Conservation (phyloP, 257 asterid species). For the Solanum clarkiae region DNA sequence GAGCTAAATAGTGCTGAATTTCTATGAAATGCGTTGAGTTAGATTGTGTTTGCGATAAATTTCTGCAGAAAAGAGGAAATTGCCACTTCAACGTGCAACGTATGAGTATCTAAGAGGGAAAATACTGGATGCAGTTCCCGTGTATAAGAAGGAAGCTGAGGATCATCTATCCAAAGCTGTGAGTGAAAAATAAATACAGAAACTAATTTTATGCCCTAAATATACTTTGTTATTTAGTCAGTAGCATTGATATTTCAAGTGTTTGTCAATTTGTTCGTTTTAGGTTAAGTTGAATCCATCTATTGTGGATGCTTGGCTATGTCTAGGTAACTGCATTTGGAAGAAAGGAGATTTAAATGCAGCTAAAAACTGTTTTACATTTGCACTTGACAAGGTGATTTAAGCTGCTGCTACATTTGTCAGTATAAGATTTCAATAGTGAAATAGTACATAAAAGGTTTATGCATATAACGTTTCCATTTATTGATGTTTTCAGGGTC, state of each 20-base stretch:
- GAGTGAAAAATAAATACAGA: slow-evolving; percentile 10
- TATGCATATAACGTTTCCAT: not conserved
- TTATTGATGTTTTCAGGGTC: slow-evolving; percentile 40
- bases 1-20: not conserved
- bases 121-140: slow-evolving; percentile 65
- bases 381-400: slow-evolving; percentile 79
- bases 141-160: slow-evolving; percentile 83
- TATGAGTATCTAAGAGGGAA: slow-evolving; percentile 82
- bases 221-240: not conserved
- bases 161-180: slow-evolving; percentile 95
- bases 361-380: slow-evolving; percentile 73
- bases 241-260: not conserved
- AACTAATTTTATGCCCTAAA: not conserved
- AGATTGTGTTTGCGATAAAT: not conserved
- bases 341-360: slow-evolving; percentile 79
- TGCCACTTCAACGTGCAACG: slow-evolving; percentile 54
- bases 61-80: slow-evolving; percentile 62
- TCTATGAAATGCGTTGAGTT: not conserved
- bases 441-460: not conserved
- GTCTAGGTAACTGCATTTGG: slow-evolving; percentile 95
- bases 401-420: slow-evolving; percentile 1
- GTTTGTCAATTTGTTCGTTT: not conserved
- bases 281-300: slow-evolving; percentile 94
- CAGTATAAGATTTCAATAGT: not conserved
- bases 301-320: slow-evolving; percentile 79